Evolutionary conservation across 257 asterid species (phyloP), one percentile per base, ranked within the genome.

Genomic region (Plantago major): DNA sequence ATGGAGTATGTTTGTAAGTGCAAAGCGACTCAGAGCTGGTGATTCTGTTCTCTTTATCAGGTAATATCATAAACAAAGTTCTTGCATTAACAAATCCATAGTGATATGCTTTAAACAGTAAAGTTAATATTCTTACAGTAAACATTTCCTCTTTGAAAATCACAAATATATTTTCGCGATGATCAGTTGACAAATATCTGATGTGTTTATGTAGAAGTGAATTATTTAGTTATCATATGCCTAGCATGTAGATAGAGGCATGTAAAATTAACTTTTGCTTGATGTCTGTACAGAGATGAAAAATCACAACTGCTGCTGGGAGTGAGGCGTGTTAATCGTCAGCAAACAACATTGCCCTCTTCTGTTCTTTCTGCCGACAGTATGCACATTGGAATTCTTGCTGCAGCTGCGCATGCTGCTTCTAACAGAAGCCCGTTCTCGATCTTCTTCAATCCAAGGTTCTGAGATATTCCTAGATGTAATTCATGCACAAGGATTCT

Each of bases 361-460:
- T 92, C 98, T 0, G 98, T 92, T 48, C 80, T 92, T 52, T 92
- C 98, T 18, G 92, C 96, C n/a, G 98, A 92, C 69, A 88, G 98
- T 77, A 92, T 92, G 98, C 98, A 92, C 75, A 89, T 92, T 16
- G 98, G 98, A 60, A 91, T 92, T 61, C 95, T 92, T 55, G 98
- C 98, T 55, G 96, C 98, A 22, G 98, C 98, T 22, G 98, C 98
- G 67, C 98, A 91, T 76, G 98, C 98, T 57, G 86, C 98, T 50
- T 92, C 95, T 60, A 91, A 80, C 70, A 67, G 90, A 79, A 89
- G 73, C 76, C 81, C 93, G 0, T 92, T 92, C 65, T 79, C 98
- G 0, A 84, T 92, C 72, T 92, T 92, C 74, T 92, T 89, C 78
- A 92, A 92, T 74, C 98, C 98, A 10, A 89, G 98, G 98, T 86